These are phyloP conservation scores for Larix kaempferi DNA, from an alignment of 75 land plant genomes.

Conservation along the genomic window DNA sequence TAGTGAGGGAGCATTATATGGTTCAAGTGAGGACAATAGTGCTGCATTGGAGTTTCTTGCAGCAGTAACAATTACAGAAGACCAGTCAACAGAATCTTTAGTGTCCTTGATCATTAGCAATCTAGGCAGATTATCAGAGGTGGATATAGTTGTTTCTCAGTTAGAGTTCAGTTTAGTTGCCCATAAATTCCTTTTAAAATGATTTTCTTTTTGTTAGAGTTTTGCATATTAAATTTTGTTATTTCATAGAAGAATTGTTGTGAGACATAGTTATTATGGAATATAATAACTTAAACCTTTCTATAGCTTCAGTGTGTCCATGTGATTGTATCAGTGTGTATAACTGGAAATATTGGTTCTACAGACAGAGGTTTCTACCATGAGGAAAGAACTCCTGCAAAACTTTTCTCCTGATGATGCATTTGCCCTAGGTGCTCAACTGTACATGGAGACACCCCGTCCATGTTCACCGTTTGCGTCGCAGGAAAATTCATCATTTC, in stretches of 20 bases:
- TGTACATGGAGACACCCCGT: conserved; percentile 33
- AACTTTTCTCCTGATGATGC: conserved; percentile 78
- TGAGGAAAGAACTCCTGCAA: conserved; percentile 41
- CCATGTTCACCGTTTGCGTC: conserved; percentile 26
- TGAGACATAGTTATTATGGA: conserved; percentile 12
- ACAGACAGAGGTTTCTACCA: conserved; percentile 48
- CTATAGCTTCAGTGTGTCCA: neutral
- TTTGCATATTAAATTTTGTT: neutral
- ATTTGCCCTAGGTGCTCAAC: conserved; percentile 58
- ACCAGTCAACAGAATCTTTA: conserved; percentile 57
- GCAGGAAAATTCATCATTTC: conserved; percentile 28
- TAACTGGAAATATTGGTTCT: conserved; percentile 2
- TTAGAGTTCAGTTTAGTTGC: neutral
- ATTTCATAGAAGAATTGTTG: conserved; percentile 1
- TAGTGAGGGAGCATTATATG: conserved; percentile 31
- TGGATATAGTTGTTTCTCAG: conserved; percentile 18
- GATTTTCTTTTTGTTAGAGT: neutral
- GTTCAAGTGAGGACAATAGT: conserved; percentile 68
- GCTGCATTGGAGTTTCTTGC: conserved; percentile 60
- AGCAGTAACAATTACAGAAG: conserved; percentile 36
- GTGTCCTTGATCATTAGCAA: conserved; percentile 62
- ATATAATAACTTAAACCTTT: conserved; percentile 5
- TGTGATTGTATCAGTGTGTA: neutral
- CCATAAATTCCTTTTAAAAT: neutral
- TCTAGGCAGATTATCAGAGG: conserved; percentile 47